phyloP scores from a whole-genome alignment of 306 rosid species.

The Dalbergia oliveri region DNA sequence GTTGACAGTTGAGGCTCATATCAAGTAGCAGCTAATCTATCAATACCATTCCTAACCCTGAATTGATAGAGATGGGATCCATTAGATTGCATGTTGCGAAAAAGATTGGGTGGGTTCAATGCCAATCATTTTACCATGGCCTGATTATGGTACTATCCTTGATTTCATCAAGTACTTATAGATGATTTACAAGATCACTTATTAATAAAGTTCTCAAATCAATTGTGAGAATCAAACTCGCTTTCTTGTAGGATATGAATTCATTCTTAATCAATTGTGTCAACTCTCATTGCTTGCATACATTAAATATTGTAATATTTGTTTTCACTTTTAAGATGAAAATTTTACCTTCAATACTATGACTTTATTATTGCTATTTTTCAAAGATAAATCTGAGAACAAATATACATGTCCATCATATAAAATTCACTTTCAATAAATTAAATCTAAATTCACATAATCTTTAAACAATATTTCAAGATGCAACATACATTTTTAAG shows the following conservation, averaged over 20 bases:
- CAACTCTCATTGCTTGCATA: too few relatives aligned
- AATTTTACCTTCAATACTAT: background rate
- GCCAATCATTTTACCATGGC: too few relatives aligned
- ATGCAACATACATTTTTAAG: background rate
- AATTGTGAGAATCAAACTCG: too few relatives aligned
- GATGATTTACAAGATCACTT: too few relatives aligned
- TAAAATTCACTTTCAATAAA: background rate
- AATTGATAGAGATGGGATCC: background rate
- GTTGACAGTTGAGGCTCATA: constrained; percentile 3
- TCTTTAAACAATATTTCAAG: background rate
- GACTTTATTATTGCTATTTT: background rate
- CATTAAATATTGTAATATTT: background rate
- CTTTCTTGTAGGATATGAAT: too few relatives aligned
- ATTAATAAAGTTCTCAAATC: too few relatives aligned
- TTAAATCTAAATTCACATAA: background rate
- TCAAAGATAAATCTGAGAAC: background rate
- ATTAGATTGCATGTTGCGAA: background rate
- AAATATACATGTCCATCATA: background rate
- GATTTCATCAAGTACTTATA: too few relatives aligned
- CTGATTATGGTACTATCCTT: too few relatives aligned
- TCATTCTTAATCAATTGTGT: too few relatives aligned
- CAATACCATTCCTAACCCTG: background rate
- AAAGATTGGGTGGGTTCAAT: too few relatives aligned
- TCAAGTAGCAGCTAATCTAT: background rate
- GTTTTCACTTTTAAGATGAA: background rate